Percentiles rank a stretch among this genome's conserved stretches.
phyloP scores from a whole-genome alignment of 345 rosid genomes.

The Moringa oleifera region DNA sequence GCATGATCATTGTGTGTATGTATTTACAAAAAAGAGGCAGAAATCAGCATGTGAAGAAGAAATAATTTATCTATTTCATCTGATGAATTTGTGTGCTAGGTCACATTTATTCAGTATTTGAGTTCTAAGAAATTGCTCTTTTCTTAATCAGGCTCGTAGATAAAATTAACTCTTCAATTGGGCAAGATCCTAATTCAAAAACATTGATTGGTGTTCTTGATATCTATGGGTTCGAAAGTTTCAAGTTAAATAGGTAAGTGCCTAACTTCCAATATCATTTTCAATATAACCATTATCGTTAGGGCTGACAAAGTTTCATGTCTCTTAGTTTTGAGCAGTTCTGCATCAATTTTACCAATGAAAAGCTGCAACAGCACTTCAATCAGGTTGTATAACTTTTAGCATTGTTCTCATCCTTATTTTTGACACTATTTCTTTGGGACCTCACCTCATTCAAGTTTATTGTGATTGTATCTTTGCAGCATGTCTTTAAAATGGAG shows the following conservation, averaged over 20 bases:
- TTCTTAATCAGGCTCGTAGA: slow-evolving; percentile 82
- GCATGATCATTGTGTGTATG: not conserved
- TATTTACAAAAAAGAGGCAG: not conserved
- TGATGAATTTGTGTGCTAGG: not conserved
- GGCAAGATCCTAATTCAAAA: slow-evolving; percentile 99
- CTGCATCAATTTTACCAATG: slow-evolving; percentile 97
- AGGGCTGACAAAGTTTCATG: slow-evolving; percentile 19
- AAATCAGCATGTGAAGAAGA: not conserved
- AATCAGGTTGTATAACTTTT: slow-evolving; percentile 64
- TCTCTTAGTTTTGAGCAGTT: slow-evolving; percentile 88
- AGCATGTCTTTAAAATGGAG: slow-evolving; percentile 99
- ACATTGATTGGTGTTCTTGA: slow-evolving; percentile 94
- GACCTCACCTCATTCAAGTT: slow-evolving; percentile 15
- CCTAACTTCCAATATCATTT: slow-evolving; percentile 19
- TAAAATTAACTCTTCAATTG: slow-evolving; percentile 86
- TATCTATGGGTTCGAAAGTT: slow-evolving; percentile 98
- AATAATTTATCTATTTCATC: not conserved
- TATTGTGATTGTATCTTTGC: slow-evolving; percentile 27
- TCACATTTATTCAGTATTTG: not conserved
- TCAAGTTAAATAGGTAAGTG: slow-evolving; percentile 84
- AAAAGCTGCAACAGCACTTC: slow-evolving; percentile 98
- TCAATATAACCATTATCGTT: slow-evolving; percentile 3
- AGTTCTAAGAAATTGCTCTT: slow-evolving; percentile 6
- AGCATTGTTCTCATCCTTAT: slow-evolving; percentile 6
- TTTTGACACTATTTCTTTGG: slow-evolving; percentile 7